phyloP scores from a whole-genome alignment of 345 rosid species.

The Microcos paniculata region DNA sequence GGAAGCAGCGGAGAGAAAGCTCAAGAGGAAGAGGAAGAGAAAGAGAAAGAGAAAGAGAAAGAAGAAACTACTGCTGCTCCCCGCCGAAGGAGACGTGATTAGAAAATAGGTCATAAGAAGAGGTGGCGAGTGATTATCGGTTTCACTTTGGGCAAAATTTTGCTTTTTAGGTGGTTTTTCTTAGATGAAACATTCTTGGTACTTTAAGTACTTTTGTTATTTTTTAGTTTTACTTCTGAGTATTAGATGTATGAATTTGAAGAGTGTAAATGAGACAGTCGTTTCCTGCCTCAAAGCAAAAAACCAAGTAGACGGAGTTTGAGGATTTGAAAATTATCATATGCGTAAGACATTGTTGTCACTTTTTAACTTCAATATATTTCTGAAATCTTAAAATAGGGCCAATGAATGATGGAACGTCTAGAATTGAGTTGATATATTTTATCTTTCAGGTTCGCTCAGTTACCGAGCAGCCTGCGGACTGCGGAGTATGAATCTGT shows the following conservation, averaged over 20 bases:
- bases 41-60: no score
- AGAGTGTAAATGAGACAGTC: slow-evolving; percentile 38
- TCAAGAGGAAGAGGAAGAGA: slow-evolving; percentile 30
- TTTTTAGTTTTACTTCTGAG: slow-evolving; percentile 19
- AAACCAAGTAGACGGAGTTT: not conserved
- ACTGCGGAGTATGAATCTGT: no score
- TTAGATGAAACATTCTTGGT: slow-evolving; percentile 28
- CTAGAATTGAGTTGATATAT: no score
- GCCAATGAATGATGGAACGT: no score
- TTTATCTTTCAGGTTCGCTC: no score
- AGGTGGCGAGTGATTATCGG: not conserved
- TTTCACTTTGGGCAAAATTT: slow-evolving; percentile 32
- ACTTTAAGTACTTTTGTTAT: not conserved
- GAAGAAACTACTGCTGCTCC: slow-evolving; percentile 41
- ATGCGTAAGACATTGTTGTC: slow-evolving; percentile 31
- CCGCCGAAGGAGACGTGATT: slow-evolving; percentile 72
- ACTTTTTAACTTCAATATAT: no score
- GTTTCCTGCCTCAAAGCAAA: slow-evolving; percentile 3
- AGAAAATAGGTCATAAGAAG: slow-evolving; percentile 2
- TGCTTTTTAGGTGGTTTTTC: slow-evolving; percentile 18
- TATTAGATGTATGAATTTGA: slow-evolving; percentile 18
- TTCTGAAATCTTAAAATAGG: no score
- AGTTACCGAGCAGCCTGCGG: no score
- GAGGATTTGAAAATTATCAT: not conserved
- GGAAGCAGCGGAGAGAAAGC: slow-evolving; percentile 43